Evolutionary conservation across 116 monocot species (phyloP).

Genomic region (Papilionanthe hybrid): DNA sequence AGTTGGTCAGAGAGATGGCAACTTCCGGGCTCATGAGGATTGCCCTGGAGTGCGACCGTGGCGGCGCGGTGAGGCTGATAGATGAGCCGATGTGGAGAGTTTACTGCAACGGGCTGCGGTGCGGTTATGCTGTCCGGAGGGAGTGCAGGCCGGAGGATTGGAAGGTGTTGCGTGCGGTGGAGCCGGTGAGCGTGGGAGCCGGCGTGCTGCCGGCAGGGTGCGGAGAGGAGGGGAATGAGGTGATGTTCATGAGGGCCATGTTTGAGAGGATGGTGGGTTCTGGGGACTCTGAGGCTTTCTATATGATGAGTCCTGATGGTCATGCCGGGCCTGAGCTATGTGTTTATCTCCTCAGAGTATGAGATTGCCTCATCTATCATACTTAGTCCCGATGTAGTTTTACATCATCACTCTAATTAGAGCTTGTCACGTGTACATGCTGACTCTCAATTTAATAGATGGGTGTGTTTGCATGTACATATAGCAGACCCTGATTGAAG

Average conservation of each 20-base stretch:
- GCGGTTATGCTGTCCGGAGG: slow-evolving; percentile 35
- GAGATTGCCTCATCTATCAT: not conserved
- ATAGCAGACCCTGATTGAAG: too few species aligned
- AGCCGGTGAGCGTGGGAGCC: slow-evolving; percentile 47
- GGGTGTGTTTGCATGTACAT: too few species aligned
- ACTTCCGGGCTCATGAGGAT: slow-evolving; percentile 21
- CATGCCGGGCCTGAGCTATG: slow-evolving; percentile 40
- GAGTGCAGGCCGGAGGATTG: slow-evolving; percentile 31
- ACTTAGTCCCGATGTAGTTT: too few species aligned
- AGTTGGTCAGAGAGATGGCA: slow-evolving; percentile 32
- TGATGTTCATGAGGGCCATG: slow-evolving; percentile 48
- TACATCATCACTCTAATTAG: too few species aligned
- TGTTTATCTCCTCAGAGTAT: slow-evolving; percentile 38
- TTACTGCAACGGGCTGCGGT: slow-evolving; percentile 45
- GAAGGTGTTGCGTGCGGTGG: slow-evolving; percentile 32
- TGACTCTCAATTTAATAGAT: too few species aligned
- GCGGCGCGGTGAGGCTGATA: slow-evolving; percentile 8
- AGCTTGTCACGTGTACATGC: too few species aligned
- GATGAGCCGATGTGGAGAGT: slow-evolving; percentile 40
- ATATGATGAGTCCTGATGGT: slow-evolving; percentile 41
- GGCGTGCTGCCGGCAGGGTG: slow-evolving; percentile 40
- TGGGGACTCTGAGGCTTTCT: slow-evolving; percentile 39
- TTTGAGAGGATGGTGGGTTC: slow-evolving; percentile 53
- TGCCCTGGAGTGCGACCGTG: slow-evolving; percentile 16
- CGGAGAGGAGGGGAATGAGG: slow-evolving; percentile 23